These are phyloP conservation scores for Blastobotrys illinoisensis DNA, from an alignment of 1,139 yeast genomes.

Conservation along the genomic window DNA sequence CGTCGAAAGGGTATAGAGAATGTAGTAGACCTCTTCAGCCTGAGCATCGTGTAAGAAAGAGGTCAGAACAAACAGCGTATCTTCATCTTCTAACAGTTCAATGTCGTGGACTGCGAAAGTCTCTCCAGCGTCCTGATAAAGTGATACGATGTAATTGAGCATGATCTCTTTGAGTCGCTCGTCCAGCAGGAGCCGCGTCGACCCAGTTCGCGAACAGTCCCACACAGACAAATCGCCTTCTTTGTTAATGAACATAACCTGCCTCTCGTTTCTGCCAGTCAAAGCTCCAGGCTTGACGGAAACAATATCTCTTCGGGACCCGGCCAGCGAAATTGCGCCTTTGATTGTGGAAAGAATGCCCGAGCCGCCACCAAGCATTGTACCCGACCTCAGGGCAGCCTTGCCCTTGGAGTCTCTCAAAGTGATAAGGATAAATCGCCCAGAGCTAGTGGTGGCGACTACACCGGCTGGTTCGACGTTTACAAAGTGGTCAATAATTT, in stretches of 20 bases:
- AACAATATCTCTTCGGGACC: constrained; percentile 46
- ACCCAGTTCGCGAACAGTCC: constrained; percentile 44
- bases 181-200: constrained; percentile 36
- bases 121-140: constrained; percentile 41
- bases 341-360: constrained; percentile 30
- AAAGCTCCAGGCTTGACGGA: constrained; percentile 55
- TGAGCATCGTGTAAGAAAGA: constrained; percentile 32
- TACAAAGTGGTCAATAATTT: constrained; percentile 48
- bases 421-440: constrained; percentile 57
- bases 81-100: constrained; percentile 31
- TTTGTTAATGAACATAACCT: constrained; percentile 37
- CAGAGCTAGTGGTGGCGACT: constrained; percentile 63
- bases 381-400: constrained; percentile 33
- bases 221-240: constrained; percentile 44
- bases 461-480: constrained; percentile 74
- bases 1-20: constrained; percentile 53
- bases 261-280: constrained; percentile 48
- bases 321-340: constrained; percentile 26
- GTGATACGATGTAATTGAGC: constrained; percentile 36
- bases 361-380: constrained; percentile 29
- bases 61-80: constrained; percentile 48
- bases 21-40: constrained; percentile 37
- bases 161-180: constrained; percentile 34
- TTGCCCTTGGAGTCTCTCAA: constrained; percentile 67
- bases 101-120: constrained; percentile 49